Conservation (phyloP, 164 flowering plant species). For the Chloranthus sessilifolius region DNA sequence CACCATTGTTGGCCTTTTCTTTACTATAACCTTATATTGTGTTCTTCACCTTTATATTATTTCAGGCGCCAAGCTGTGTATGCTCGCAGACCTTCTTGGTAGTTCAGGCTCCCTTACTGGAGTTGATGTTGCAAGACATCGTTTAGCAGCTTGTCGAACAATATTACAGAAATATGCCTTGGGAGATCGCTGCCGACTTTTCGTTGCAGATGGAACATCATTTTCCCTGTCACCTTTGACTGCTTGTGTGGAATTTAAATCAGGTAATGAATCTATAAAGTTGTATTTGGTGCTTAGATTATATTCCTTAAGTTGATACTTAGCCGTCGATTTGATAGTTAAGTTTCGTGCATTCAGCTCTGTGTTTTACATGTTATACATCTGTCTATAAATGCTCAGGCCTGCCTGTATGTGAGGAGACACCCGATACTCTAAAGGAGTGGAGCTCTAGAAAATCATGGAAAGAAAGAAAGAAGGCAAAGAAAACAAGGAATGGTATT, state of each 20-base stretch:
- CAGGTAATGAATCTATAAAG: slow-evolving; percentile 24
- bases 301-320: background rate
- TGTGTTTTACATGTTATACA: slow-evolving; percentile 15
- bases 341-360: background rate
- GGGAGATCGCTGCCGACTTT: slow-evolving; percentile 75
- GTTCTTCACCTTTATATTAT: slow-evolving; percentile 1
- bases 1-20: background rate
- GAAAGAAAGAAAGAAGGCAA: slow-evolving; percentile 73
- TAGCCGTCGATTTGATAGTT: background rate
- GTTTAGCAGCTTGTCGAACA: slow-evolving; percentile 92
- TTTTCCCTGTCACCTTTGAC: slow-evolving; percentile 60
- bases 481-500: slow-evolving; percentile 33
- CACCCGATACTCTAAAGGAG: slow-evolving; percentile 39
- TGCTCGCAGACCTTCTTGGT: slow-evolving; percentile 79
- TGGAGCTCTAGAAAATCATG: slow-evolving; percentile 76
- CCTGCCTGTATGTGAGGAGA: slow-evolving; percentile 29
- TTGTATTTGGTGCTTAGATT: slow-evolving; percentile 2
- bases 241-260: slow-evolving; percentile 21
- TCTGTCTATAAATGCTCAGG: slow-evolving; percentile 35
- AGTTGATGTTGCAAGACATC: slow-evolving; percentile 83
- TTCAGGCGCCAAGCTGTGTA: slow-evolving; percentile 94
- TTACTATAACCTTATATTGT: background rate
- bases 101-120: slow-evolving; percentile 84
- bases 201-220: slow-evolving; percentile 91
- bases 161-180: slow-evolving; percentile 76